These are phyloP conservation scores for Mortierella sp. DNA, from an alignment of 371 early-diverging fungal genomes.

Conservation along the genomic window DNA sequence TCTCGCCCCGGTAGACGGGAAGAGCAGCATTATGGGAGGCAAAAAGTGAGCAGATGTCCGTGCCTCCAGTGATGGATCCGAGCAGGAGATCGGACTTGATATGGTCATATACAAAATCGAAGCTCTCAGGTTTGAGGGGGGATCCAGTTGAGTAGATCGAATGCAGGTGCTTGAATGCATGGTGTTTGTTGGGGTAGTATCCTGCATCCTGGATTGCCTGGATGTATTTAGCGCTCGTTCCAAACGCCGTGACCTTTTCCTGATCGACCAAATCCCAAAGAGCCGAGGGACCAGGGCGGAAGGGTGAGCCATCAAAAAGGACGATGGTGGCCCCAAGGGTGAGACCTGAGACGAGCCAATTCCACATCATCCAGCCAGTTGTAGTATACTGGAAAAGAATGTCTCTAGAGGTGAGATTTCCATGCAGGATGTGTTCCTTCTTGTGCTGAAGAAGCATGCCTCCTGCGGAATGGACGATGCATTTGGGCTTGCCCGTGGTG, in stretches of 20 bases:
- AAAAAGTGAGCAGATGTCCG: conserved; percentile 96
- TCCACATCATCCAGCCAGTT: conserved; percentile 99
- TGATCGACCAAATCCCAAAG: conserved; percentile 87
- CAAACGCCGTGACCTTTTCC: conserved; percentile 88
- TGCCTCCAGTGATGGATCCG: conserved; percentile 97
- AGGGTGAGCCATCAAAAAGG: conserved; percentile 95
- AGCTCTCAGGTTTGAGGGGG: conserved; percentile 91
- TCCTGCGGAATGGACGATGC: conserved; percentile 97
- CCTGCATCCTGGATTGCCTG: conserved; percentile 88
- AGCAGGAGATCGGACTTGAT: conserved; percentile 88
- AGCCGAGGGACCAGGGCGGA: conserved; percentile 81
- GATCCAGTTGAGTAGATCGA: conserved; percentile 95
- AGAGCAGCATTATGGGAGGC: conserved; percentile 88
- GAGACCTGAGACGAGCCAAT: conserved; percentile 92
- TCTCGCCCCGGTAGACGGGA: conserved; percentile 95
- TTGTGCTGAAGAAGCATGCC: conserved; percentile 92
- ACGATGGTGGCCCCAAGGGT: conserved; percentile 86
- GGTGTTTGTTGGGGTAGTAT: conserved; percentile 56
- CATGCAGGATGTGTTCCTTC: conserved; percentile 94
- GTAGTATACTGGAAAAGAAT: conserved; percentile 95
- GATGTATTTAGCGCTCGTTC: conserved; percentile 96
- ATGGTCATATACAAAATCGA: conserved; percentile 87
- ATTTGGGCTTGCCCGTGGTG: conserved; percentile 97
- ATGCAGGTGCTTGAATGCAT: conserved; percentile 73
- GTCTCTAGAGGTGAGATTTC: conserved; percentile 78